These are phyloP conservation scores for Xylariaceae sp. DNA, from an alignment of 2,329 filamentous ascomycete species.

Conservation along the genomic window DNA sequence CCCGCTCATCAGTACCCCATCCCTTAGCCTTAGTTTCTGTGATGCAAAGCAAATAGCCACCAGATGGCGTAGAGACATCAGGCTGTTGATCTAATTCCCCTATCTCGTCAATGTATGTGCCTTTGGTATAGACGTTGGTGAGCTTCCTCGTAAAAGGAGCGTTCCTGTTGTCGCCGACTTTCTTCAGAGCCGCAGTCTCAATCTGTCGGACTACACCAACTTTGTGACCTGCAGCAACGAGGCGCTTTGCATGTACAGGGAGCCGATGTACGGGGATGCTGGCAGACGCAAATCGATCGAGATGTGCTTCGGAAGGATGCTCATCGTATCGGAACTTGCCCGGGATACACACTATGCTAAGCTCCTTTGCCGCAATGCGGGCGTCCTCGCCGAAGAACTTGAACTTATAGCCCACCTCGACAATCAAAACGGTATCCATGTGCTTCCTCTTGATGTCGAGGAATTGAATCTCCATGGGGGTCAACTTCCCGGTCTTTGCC, in stretches of 20 bases:
- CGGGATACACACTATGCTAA: conserved; percentile 94
- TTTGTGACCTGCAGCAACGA: conserved; percentile 90
- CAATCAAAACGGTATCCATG: conserved; percentile 82
- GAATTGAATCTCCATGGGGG: conserved; percentile 90
- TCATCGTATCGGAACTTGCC: conserved; percentile 95
- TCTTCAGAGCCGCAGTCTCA: conserved; percentile 93
- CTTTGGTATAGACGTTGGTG: conserved; percentile 96
- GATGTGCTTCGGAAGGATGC: conserved; percentile 86
- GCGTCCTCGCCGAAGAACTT: conserved; percentile 97
- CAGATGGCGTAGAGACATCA: conserved; percentile 52
- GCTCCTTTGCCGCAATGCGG: conserved; percentile 78
- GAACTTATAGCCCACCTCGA: conserved; percentile 98
- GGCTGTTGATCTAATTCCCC: conserved; percentile 66
- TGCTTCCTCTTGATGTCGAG: conserved; percentile 91
- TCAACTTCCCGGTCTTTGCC: conserved; percentile 72
- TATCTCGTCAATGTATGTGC: conserved; percentile 92
- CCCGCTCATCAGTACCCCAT: conserved; percentile 86
- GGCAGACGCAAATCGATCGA: conserved; percentile 89
- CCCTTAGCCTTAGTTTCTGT: conserved; percentile 79
- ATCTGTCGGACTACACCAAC: conserved; percentile 93
- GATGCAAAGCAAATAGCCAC: conserved; percentile 91
- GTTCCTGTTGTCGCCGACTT: conserved; percentile 90
- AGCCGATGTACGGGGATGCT: conserved; percentile 92
- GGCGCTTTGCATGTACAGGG: conserved; percentile 88
- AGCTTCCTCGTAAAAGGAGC: conserved; percentile 88